These are phyloP conservation scores for Striga hermonthica DNA, from an alignment of 305 asterid species.

Conservation along the genomic window DNA sequence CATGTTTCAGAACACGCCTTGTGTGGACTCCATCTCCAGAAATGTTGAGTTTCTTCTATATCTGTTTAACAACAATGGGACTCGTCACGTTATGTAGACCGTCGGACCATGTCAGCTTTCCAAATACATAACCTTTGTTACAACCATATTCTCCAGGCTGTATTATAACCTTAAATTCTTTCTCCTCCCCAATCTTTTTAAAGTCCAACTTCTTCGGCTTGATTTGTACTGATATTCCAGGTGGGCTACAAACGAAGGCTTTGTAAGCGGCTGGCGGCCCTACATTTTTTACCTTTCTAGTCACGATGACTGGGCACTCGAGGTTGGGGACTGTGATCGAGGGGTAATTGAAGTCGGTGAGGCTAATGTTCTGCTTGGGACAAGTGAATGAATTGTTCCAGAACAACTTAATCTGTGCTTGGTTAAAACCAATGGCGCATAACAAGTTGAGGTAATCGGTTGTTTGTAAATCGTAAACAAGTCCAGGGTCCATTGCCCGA, in stretches of 20 bases:
- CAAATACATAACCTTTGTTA: constrained; percentile 58
- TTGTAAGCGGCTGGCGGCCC: constrained; percentile 61
- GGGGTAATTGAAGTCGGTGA: constrained; percentile 68
- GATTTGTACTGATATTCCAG: constrained; percentile 45
- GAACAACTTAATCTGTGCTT: constrained; percentile 43
- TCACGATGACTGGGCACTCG: constrained; percentile 46
- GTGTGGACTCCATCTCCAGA: too few species aligned
- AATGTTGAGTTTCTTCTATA: too few species aligned
- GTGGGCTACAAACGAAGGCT: constrained; percentile 53
- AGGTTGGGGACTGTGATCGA: constrained; percentile 77
- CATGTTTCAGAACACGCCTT: too few species aligned
- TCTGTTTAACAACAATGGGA: constrained; percentile 55
- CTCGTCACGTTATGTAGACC: constrained; percentile 63
- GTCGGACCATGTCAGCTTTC: constrained; percentile 30
- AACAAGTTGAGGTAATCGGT: constrained; percentile 60
- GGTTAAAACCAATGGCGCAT: constrained; percentile 60
- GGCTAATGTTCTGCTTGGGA: constrained; percentile 34
- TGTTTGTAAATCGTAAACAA: constrained; percentile 57
- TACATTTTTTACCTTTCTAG: constrained; percentile 69
- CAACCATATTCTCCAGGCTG: constrained; percentile 32
- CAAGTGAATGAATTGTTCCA: constrained; percentile 41
- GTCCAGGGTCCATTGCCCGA: constrained; percentile 33
- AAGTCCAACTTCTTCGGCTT: constrained; percentile 51
- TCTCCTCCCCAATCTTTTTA: constrained; percentile 57
- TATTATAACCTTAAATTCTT: constrained; percentile 46